Evolutionary conservation across 306 rosid genomes (phyloP), one percentile per base, ranked within the genome.

Genomic region (Carpinus viminea): DNA sequence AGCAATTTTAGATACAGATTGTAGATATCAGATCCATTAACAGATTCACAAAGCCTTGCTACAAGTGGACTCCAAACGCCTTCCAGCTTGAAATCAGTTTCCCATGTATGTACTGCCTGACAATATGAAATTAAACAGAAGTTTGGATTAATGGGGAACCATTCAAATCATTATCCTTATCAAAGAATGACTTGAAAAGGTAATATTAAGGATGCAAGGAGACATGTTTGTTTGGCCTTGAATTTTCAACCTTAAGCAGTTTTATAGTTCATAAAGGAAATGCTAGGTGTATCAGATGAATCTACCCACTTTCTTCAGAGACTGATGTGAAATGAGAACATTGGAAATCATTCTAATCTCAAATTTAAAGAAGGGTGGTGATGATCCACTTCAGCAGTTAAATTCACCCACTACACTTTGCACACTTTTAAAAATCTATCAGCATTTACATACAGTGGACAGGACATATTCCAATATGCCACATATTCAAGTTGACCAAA

Each of bases 61-160:
- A 85, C 91, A 73, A 91, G 87, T 74, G 99, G 99, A 95, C 87
- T 78, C 99, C 99, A 90, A 93, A 93, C 46, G 93, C 83, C 90
- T 89, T 93, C 88, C 91, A 90, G 76, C 83, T 90, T 60, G 91
- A 80, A 71, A 80, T 80, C 81, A 31, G 76, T 69, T 89, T 93
- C 81, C 99, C 98, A 79, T 73, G 83, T 72, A 87, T 36, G 83
- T 83, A 80, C 82, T 83, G 96, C 93, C 99, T 95, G 92, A 56
- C 75, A 85, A 82, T 45, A 80, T 81, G 73, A 76, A 78, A 82
- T 10, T 76, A 75, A 83, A 80, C 54, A 80, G 84, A 83, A 74
- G 71, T 46, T 84, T 31, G 53, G 55, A n/a, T 41, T 78, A 77
- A 56, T 61, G 52, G 78, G 68, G 69, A 80, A 83, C 48, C 50